Evolutionary conservation across 768 basidiomycete species (phyloP), one percentile per base, ranked within the genome.

Genomic region (Tulasnella sp.): DNA sequence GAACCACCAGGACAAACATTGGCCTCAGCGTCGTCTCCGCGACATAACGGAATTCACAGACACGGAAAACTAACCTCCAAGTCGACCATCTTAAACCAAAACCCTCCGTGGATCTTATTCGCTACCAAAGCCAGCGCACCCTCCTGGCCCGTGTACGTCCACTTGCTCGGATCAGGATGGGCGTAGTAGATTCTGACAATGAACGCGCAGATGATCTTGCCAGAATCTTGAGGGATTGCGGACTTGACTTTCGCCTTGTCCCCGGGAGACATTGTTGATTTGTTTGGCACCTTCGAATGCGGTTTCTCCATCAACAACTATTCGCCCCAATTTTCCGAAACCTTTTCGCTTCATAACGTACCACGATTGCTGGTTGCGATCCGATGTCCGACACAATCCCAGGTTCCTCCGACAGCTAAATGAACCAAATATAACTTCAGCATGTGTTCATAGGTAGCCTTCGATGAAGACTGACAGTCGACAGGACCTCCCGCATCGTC

Each of bases 171-270:
- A 80, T 91, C 86, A 40, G 94, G 96, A 83, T 93, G 88, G 0
- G 96, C 95, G 85, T 94, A 95, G 87, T 98, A 99, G 76, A 99
- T 89, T 58, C 97, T 90, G 18, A 92, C 94, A 46, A 95, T 88
- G 0, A 93, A 91, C 24, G 95, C 96, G 58, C 86, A 90, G 58
- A 91, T 82, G 81, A 97, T 94, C 88, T 97, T 97, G 87, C 91
- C 90, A n/a, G 82, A 86, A 3, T 89, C 85, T 0, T 85, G 82
- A 3, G 91, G 87, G 27, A 94, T 85, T 2, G 91, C 88, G 16
- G 85, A 84, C 84, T 92, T 93, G 81, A 99, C 88, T 82, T 90
- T 92, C 39, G 87, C 84, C 86, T 95, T 98, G 82, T 98, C 96
- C 79, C 92, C 92, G 46, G 87, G 84, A n/a, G 88, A 89, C 39